Percentiles rank a stretch among this genome's conserved stretches.
Evolutionary conservation across 345 rosid species (phyloP).

Genomic region (Citrus hindsii): DNA sequence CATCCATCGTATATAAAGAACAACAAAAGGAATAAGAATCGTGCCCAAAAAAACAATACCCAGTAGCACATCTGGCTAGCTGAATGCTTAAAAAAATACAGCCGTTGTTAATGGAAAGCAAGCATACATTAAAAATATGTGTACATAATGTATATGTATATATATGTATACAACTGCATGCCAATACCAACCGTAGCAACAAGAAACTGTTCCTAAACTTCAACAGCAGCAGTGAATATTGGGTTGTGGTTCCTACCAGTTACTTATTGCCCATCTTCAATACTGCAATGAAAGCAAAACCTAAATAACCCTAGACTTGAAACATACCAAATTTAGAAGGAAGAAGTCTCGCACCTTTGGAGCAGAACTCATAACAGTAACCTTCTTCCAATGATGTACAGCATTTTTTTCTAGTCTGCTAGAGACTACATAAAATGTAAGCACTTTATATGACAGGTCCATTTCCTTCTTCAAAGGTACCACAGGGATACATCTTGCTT

Average conservation of each 20-base stretch:
- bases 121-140: neutral
- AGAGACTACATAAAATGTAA: neutral
- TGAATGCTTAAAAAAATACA: neutral
- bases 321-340: neutral
- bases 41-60: neutral
- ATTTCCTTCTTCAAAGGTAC: constrained; percentile 19
- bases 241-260: constrained; percentile 1
- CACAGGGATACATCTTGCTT: constrained; percentile 37
- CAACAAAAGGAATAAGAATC: neutral
- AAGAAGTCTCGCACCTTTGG: neutral
- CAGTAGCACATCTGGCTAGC: neutral
- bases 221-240: constrained; percentile 5
- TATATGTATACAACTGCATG: constrained; percentile 5
- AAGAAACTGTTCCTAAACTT: neutral
- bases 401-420: neutral
- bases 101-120: neutral
- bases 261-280: constrained; percentile 14
- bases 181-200: neutral
- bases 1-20: neutral
- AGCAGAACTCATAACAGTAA: neutral
- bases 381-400: neutral
- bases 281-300: constrained; percentile 17
- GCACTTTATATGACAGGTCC: neutral
- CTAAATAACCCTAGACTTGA: constrained; percentile 5
- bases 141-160: constrained; percentile 3